These are phyloP conservation scores for Sporothrix protearum DNA, from an alignment of 2,329 filamentous ascomycete species.

Conservation along the genomic window DNA sequence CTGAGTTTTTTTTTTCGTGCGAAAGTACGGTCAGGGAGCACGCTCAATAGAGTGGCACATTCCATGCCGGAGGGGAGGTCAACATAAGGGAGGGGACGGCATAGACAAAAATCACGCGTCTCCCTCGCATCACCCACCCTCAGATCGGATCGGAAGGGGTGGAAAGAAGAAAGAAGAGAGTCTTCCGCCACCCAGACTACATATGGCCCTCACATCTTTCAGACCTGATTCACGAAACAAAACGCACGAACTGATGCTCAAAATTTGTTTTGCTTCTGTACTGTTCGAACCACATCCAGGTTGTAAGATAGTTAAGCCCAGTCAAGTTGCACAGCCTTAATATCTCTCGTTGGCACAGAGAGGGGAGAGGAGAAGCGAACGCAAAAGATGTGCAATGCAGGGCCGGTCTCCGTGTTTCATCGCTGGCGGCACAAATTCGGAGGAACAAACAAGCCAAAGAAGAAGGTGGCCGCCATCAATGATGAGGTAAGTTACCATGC, in stretches of 20 bases:
- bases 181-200: background rate
- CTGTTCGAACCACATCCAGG: slow-evolving; percentile 1
- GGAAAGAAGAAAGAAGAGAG: background rate
- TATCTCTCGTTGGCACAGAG: background rate
- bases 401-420: slow-evolving; percentile 16
- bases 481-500: background rate
- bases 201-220: background rate
- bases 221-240: background rate
- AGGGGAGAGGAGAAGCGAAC: background rate
- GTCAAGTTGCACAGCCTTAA: background rate
- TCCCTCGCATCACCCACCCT: slow-evolving; percentile 8
- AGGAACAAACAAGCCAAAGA: background rate
- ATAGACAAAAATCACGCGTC: background rate
- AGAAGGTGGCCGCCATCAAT: background rate
- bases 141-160: background rate
- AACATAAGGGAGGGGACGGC: background rate
- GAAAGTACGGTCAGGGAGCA: background rate
- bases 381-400: background rate
- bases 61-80: background rate
- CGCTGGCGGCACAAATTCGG: background rate
- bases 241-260: background rate
- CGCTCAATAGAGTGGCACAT: slow-evolving; percentile 2
- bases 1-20: background rate
- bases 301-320: background rate
- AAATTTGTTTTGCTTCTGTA: background rate